Evolutionary conservation across 164 flowering plant genomes (phyloP), one percentile per base, ranked within the genome.

Genomic region (Vitis amurensis): DNA sequence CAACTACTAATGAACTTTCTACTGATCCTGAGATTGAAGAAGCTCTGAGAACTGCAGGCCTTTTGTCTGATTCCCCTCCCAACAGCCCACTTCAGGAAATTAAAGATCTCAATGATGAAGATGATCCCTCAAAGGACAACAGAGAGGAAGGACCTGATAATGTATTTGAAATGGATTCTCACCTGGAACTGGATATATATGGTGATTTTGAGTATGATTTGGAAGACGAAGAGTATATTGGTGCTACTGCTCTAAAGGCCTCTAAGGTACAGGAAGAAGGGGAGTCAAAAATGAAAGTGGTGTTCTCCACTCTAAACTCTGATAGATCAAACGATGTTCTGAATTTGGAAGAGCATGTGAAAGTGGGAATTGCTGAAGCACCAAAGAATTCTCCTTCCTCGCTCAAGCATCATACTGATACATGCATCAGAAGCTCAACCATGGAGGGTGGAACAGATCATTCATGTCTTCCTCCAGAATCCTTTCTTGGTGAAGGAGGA

Each of bases 171-270:
- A 78, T 85, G 67, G 94, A 85, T 82, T 79, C 85, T 73, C 84
- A 80, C 69, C 79, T 88, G 19, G 97, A 90, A 19, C 72, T 85
- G 63, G 97, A 93, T 78, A 93, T 91, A 63, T 93, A 90, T 82
- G 97, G 99, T 62, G 98, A 91, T 80, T 91, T 91, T 69, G 98
- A 90, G 77, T 91, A 92, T 85, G 88, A 85, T 74, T 71, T 92
- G 74, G 95, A 88, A 55, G 92, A 84, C 71, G 91, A 89, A 57
- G 93, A 91, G 74, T 87, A 80, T 66, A 79, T 87, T 66, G 89
- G 84, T 71, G 74, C 71, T 15, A 65, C 59, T 73, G 76, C 86
- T 64, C 47, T 66, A 19, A 81, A 66, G 59, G 78, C 67, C n/a
- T 74, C 88, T 14, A 80, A 77, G 59, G 68, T 30, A 59, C 86